phyloP scores from a whole-genome alignment of 257 asterid species.

The Echium plantagineum region DNA sequence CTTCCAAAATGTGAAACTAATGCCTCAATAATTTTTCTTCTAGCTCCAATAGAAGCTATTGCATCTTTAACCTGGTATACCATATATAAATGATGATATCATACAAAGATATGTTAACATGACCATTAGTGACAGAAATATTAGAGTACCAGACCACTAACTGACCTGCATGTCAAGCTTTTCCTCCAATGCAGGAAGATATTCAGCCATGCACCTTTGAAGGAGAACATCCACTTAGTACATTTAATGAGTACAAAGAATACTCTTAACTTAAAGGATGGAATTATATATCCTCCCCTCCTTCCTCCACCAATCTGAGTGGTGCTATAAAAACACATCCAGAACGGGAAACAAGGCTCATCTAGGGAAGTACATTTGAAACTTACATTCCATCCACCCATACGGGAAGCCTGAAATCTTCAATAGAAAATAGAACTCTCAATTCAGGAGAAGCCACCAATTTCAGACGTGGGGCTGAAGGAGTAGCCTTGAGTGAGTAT shows the following conservation, averaged over 20 bases:
- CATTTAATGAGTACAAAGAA: neutral
- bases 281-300: neutral
- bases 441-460: slow-evolving; percentile 72
- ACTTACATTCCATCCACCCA: slow-evolving; percentile 97
- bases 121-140: neutral
- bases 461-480: slow-evolving; percentile 67
- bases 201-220: slow-evolving; percentile 90
- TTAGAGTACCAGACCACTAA: slow-evolving; percentile 7
- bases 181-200: slow-evolving; percentile 72
- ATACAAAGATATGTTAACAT: slow-evolving; percentile 1
- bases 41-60: slow-evolving; percentile 51
- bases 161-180: slow-evolving; percentile 69
- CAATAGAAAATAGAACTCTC: slow-evolving; percentile 67
- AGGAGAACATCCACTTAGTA: slow-evolving; percentile 2
- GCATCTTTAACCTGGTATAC: slow-evolving; percentile 63
- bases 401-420: slow-evolving; percentile 80
- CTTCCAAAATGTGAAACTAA: slow-evolving; percentile 70
- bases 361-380: slow-evolving; percentile 1
- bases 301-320: neutral
- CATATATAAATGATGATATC: neutral
- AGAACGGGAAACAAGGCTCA: neutral
- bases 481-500: slow-evolving; percentile 28
- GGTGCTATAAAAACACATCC: neutral
- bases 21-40: slow-evolving; percentile 60
- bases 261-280: neutral